Evolutionary conservation across 23 red algal genomes (phyloP), one percentile per base, ranked within the genome.

Genomic region (Gracilaria domingensis): DNA sequence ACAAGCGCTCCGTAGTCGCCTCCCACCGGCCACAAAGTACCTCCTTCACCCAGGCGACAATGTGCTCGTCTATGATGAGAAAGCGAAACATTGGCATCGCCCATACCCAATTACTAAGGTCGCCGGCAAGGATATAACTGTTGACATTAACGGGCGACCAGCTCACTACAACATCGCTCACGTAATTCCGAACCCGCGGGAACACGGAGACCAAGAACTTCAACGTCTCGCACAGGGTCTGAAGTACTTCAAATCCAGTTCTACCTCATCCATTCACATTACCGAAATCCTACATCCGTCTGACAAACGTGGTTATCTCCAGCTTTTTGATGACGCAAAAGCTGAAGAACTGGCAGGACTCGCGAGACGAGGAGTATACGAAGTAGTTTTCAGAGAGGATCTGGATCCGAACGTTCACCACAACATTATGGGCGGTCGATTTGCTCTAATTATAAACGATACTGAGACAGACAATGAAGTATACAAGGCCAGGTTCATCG

Each of bases 131-230:
- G 0, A 75, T 4, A 13, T 48, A 9, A 45, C 44, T 1, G 21
- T 87, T 23, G 66, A 67, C 24, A 12, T 26, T 17, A 23, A 80
- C 37, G 77, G 66, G 0, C 36, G 28, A 16, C 13, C 38, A 1
- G 50, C 25, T 23, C 55, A 71, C 55, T 81, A 38, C 7, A 83
- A 72, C 67, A 69, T 88, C 42, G 23, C 64, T 17, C 87, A 90
- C 8, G 54, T 80, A n/a, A 8, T 90, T 0, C 73, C 73, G 1
- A 9, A 33, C 62, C 26, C 62, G 2, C 9, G 5, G 0, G 33
- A 33, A 33, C 62, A 44, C 67, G 20, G 20, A 4, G 35, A 40
- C 20, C 8, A 20, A 29, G 67, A 37, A 18, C 35, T 73, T 4
- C 35, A 73, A 6, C 67, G 67, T 23, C 67, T 29, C 11, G 1